phyloP scores from a whole-genome alignment of 2,329 filamentous ascomycete genomes.

The Gnomoniopsis smithogilvyi region DNA sequence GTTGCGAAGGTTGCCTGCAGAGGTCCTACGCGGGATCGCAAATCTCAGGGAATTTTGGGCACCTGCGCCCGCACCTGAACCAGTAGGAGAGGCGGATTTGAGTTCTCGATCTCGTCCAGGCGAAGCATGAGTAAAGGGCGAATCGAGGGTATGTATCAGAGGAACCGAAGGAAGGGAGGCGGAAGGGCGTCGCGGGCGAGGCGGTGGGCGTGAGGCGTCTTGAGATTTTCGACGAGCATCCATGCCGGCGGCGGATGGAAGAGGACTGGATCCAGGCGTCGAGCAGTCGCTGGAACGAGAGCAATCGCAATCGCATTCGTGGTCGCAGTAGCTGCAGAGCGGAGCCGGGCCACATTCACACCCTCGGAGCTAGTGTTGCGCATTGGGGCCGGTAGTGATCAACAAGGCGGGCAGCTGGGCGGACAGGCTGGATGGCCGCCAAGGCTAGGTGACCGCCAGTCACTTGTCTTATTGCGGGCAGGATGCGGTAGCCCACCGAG shows the following conservation, averaged over 20 bases:
- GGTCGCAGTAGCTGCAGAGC: no score
- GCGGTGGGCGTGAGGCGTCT: constrained; percentile 18
- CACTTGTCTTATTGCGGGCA: background rate
- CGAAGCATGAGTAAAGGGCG: constrained; percentile 7
- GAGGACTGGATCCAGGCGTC: background rate
- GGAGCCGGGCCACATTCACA: background rate
- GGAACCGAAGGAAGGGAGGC: constrained; percentile 17
- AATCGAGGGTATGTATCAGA: constrained; percentile 15
- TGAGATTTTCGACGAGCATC: constrained; percentile 18
- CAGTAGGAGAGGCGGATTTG: constrained; percentile 9
- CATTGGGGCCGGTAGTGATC: background rate
- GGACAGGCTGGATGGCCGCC: background rate
- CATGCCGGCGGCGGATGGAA: constrained; percentile 16
- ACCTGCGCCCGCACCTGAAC: background rate
- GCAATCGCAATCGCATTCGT: no score
- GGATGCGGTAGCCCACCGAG: no score
- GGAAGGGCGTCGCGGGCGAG: constrained; percentile 16
- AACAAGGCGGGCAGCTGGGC: no score
- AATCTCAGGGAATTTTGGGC: background rate
- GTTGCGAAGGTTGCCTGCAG: constrained; percentile 25
- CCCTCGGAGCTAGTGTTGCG: background rate
- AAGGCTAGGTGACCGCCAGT: background rate
- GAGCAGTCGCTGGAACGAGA: constrained; percentile 11
- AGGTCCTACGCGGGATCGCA: constrained; percentile 19
- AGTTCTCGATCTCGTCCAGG: constrained; percentile 1